Conservation (phyloP, 352 stramenopile genomes). For the Aphanomyces stellatus region DNA sequence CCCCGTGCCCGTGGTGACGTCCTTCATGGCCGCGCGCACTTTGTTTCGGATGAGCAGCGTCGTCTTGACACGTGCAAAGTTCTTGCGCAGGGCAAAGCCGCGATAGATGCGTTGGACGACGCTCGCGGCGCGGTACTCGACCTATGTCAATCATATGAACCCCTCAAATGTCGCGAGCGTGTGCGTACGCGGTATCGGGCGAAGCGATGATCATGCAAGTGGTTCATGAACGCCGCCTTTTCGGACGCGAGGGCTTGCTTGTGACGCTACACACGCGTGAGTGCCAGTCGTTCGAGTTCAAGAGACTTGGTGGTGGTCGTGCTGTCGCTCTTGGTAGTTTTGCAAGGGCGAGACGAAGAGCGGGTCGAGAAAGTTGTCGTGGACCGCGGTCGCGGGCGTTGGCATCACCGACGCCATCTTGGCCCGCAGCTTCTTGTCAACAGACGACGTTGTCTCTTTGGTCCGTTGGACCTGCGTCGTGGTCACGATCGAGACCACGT, state of each 20-base stretch:
- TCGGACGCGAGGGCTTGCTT: slow-evolving; percentile 32
- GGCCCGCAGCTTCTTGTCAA: too few species aligned
- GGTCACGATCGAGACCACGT: slow-evolving; percentile 58
- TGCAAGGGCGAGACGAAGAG: slow-evolving; percentile 25
- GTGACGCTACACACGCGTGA: slow-evolving; percentile 23
- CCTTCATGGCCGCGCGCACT: slow-evolving; percentile 45
- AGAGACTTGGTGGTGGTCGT: slow-evolving; percentile 7
- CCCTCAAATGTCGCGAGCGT: too few species aligned
- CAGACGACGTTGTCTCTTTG: too few species aligned
- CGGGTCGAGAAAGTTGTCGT: slow-evolving; percentile 10
- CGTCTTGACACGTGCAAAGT: slow-evolving; percentile 37
- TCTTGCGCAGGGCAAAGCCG: slow-evolving; percentile 37
- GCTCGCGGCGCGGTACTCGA: slow-evolving; percentile 38
- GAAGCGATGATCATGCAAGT: slow-evolving; percentile 26
- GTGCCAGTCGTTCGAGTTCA: neutral
- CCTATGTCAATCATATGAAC: neutral
- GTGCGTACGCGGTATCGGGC: slow-evolving; percentile 24
- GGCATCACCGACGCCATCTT: neutral
- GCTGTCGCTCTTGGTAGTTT: slow-evolving; percentile 20
- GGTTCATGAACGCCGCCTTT: slow-evolving; percentile 38
- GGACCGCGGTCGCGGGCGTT: neutral
- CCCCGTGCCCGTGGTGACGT: slow-evolving; percentile 51
- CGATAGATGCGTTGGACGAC: slow-evolving; percentile 47
- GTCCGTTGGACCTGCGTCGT: too few species aligned
- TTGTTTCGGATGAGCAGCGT: slow-evolving; percentile 55